phyloP scores from a whole-genome alignment of 225 moss, liverwort and hornwort species.

The Bryoerythrophyllum caledonicum region DNA sequence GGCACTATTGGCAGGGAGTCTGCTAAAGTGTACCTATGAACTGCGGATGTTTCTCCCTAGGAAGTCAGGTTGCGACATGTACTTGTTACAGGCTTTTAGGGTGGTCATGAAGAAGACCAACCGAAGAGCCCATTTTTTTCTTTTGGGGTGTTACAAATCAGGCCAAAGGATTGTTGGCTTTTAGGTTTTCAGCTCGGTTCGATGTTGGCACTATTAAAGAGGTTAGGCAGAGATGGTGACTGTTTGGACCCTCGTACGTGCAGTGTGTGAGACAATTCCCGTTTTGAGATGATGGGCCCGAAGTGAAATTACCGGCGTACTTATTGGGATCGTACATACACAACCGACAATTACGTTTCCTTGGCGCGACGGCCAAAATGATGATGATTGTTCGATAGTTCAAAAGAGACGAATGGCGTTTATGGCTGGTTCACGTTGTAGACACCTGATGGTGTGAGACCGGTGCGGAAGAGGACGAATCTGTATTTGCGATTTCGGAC shows the following conservation, averaged over 20 bases:
- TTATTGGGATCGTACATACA: constrained; percentile 57
- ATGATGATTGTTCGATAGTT: constrained; percentile 66
- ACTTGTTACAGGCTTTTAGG: constrained; percentile 31
- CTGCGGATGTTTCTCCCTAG: constrained; percentile 35
- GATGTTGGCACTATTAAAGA: constrained; percentile 34
- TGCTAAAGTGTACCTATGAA: constrained; percentile 24
- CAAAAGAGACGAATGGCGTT: constrained; percentile 57
- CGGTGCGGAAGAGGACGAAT: constrained; percentile 63
- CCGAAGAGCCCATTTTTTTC: constrained; percentile 24
- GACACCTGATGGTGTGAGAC: constrained; percentile 56
- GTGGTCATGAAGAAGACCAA: constrained; percentile 28
- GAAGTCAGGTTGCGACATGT: constrained; percentile 15
- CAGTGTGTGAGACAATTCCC: constrained; percentile 64
- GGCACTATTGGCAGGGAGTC: constrained; percentile 35
- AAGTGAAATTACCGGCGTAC: constrained; percentile 60
- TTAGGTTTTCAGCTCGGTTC: constrained; percentile 59
- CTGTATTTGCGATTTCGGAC: constrained; percentile 47
- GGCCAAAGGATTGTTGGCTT: constrained; percentile 53
- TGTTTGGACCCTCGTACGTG: constrained; percentile 72
- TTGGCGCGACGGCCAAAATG: constrained; percentile 76
- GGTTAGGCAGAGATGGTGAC: constrained; percentile 65
- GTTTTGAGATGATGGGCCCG: constrained; percentile 57
- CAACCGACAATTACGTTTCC: constrained; percentile 53
- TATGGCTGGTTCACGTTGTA: constrained; percentile 59
- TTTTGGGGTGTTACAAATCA: constrained; percentile 30